Evolutionary conservation across 352 stramenopile genomes (phyloP).

Genomic region (Phytopythium kandeliae): DNA sequence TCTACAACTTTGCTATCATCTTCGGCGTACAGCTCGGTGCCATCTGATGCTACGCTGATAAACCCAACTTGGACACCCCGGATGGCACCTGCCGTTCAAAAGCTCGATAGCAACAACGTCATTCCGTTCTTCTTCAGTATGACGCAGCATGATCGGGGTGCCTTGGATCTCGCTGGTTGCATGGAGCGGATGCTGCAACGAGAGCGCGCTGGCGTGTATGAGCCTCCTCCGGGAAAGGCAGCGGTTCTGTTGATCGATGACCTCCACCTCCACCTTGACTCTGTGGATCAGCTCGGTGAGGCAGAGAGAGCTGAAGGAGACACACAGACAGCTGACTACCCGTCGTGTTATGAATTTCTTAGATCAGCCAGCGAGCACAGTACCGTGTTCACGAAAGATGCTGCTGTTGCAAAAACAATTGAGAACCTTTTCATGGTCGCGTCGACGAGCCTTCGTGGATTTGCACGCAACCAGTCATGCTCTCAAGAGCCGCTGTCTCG

Average conservation of each 20-base stretch:
- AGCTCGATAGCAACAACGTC: conserved; percentile 11
- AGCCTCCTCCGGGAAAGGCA: conserved; percentile 48
- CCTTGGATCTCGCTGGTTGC: conserved; percentile 23
- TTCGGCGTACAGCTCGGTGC: too few species aligned
- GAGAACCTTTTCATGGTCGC: conserved; percentile 32
- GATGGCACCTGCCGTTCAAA: background rate
- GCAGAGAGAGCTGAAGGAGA: background rate
- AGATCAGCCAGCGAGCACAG: conserved; percentile 28
- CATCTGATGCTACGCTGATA: background rate
- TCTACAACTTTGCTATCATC: background rate
- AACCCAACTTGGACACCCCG: background rate
- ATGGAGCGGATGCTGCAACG: conserved; percentile 54
- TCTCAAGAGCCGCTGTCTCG: background rate
- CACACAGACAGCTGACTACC: background rate
- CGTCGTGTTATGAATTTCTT: conserved; percentile 23
- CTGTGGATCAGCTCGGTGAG: background rate
- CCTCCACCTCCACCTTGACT: conserved; percentile 28
- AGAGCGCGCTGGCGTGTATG: conserved; percentile 36
- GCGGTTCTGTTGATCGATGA: conserved; percentile 51
- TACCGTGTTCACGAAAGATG: conserved; percentile 14
- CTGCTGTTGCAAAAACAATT: conserved; percentile 13
- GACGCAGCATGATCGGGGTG: conserved; percentile 13
- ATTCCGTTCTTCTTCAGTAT: conserved; percentile 49
- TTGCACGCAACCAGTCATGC: background rate
- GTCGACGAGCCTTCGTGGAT: conserved; percentile 13